Conservation (phyloP, 805 yeast genomes). For the Saccharomycopsis vini region DNA sequence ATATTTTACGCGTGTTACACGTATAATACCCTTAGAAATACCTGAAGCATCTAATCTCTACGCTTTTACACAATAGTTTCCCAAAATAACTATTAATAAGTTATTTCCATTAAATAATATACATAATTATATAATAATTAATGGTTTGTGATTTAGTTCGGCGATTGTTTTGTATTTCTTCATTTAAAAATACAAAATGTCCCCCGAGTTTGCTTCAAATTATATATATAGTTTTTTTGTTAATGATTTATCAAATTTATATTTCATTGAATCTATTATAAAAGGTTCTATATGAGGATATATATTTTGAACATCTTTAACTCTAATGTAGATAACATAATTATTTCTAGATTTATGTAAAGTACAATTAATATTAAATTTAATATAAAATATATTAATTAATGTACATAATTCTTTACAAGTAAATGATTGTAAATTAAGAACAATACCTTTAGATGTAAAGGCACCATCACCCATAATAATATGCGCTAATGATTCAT, state of each 20-base stretch:
- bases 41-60: not conserved
- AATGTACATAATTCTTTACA: not conserved
- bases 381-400: not conserved
- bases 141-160: not conserved
- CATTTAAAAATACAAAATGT: not conserved
- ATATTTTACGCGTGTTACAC: not conserved
- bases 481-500: not conserved
- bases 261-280: not conserved
- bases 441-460: not conserved
- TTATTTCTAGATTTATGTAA: not conserved
- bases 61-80: not conserved
- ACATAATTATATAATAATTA: too few species aligned
- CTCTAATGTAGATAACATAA: not conserved
- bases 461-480: not conserved
- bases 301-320: not conserved
- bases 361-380: constrained; percentile 2
- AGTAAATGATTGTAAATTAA: not conserved
- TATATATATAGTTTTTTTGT: not conserved
- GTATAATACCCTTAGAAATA: not conserved
- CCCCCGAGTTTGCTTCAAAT: not conserved
- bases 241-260: not conserved
- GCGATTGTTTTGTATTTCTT: not conserved
- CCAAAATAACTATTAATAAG: too few species aligned
- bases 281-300: not conserved
- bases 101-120: too few species aligned